phyloP scores from a whole-genome alignment of 805 yeast species.

The Cyberlindnera veronae region DNA sequence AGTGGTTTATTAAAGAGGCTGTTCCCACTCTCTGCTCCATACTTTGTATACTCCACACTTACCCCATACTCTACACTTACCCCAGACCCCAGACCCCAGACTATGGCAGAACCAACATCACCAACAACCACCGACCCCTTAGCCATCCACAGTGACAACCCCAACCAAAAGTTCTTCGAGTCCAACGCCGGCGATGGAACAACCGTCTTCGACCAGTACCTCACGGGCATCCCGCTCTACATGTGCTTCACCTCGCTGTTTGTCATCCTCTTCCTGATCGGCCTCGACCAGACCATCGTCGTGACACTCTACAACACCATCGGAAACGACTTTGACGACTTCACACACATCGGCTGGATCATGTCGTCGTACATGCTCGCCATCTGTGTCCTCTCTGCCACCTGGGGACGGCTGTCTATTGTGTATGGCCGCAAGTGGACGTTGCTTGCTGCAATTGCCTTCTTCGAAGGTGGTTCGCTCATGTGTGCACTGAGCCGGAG shows the following conservation, averaged over 20 bases:
- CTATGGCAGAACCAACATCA: too few species aligned
- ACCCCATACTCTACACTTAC: too few species aligned
- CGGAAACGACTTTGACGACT: slow-evolving; percentile 47
- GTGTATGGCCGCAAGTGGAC: slow-evolving; percentile 50
- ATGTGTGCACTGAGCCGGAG: slow-evolving; percentile 50
- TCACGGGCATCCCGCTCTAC: slow-evolving; percentile 13
- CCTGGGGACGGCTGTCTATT: slow-evolving; percentile 58
- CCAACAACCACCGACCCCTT: too few species aligned
- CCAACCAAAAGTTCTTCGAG: slow-evolving; percentile 21
- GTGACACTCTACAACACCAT: slow-evolving; percentile 47
- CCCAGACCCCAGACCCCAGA: neutral
- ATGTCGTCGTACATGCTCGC: slow-evolving; percentile 53
- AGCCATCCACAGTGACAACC: too few species aligned
- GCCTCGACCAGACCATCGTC: slow-evolving; percentile 57
- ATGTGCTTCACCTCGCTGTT: slow-evolving; percentile 22
- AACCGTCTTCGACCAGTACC: slow-evolving; percentile 18
- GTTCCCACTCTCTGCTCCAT: too few species aligned
- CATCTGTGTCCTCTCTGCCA: slow-evolving; percentile 47
- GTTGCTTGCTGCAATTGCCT: slow-evolving; percentile 8
- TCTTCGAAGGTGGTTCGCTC: slow-evolving; percentile 63
- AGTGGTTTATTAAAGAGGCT: too few species aligned
- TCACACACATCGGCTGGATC: slow-evolving; percentile 56
- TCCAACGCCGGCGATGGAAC: slow-evolving; percentile 27
- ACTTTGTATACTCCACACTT: too few species aligned
- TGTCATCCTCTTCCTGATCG: slow-evolving; percentile 17